Evolutionary conservation across 2,329 filamentous ascomycete species (phyloP).

Genomic region (Chaetothyriales sp.): DNA sequence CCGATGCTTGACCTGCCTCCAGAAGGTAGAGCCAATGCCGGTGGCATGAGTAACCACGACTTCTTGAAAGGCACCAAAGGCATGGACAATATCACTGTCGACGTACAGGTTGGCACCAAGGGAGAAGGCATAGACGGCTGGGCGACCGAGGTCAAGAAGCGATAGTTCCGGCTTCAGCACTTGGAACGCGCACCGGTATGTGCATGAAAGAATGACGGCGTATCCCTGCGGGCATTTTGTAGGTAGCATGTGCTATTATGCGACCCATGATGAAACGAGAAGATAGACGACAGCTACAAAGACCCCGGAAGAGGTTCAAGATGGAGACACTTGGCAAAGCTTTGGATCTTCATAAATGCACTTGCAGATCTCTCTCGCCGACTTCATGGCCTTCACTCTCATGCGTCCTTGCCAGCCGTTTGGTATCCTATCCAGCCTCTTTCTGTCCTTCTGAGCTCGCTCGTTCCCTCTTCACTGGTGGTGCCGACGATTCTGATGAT

Average conservation of each 20-base stretch:
- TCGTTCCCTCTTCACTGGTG: too few species aligned
- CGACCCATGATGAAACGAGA: background rate
- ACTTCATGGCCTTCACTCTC: background rate
- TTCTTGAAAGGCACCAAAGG: slow-evolving; percentile 77
- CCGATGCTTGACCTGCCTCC: slow-evolving; percentile 87
- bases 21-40: slow-evolving; percentile 81
- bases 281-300: background rate
- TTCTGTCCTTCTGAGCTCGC: background rate
- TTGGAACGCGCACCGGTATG: background rate
- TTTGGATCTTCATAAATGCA: background rate
- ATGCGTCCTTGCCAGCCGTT: background rate
- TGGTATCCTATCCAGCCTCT: background rate
- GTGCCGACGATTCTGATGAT: too few species aligned
- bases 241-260: background rate
- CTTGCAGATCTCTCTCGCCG: background rate
- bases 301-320: background rate
- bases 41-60: slow-evolving; percentile 74
- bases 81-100: slow-evolving; percentile 67
- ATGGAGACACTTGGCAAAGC: background rate
- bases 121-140: slow-evolving; percentile 92
- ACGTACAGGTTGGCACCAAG: slow-evolving; percentile 61
- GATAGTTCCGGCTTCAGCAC: slow-evolving; percentile 30
- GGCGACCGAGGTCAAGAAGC: slow-evolving; percentile 74
- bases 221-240: background rate
- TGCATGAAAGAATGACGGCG: background rate